Evolutionary conservation across 352 stramenopile species (phyloP).

Genomic region (Phytophthora chlamydospora): DNA sequence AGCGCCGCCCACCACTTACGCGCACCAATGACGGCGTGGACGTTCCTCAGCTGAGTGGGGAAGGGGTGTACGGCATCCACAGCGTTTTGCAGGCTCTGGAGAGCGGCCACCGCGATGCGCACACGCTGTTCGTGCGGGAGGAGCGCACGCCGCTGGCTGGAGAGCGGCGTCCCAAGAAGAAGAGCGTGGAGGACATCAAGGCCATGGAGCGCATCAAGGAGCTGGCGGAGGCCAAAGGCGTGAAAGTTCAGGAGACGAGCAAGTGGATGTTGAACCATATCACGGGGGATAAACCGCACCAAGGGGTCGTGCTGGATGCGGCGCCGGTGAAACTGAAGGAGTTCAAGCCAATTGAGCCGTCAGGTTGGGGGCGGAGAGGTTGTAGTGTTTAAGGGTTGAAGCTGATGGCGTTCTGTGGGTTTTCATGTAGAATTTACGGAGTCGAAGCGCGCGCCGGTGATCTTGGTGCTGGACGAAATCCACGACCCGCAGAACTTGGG

Average conservation of each 20-base stretch:
- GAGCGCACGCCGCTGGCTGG: conserved; percentile 21
- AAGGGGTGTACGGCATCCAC: conserved; percentile 76
- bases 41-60: conserved; percentile 62
- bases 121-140: conserved; percentile 66
- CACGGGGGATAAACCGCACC: conserved; percentile 81
- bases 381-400: not conserved
- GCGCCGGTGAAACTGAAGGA: conserved; percentile 61
- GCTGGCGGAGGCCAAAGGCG: conserved; percentile 35
- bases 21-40: conserved; percentile 39
- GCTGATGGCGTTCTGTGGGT: not conserved
- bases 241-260: conserved; percentile 41
- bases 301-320: conserved; percentile 80
- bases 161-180: conserved; percentile 32
- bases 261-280: conserved; percentile 90
- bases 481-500: conserved; percentile 87
- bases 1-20: conserved; percentile 21
- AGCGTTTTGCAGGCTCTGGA: conserved; percentile 71
- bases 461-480: conserved; percentile 78
- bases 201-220: conserved; percentile 56
- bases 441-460: conserved; percentile 52
- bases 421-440: conserved; percentile 38
- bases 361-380: conserved; percentile 26
- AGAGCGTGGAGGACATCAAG: conserved; percentile 37
- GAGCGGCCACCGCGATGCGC: conserved; percentile 51
- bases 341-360: conserved; percentile 54